Conservation (phyloP, 805 yeast genomes). For the Kodamaea kakaduensis region DNA sequence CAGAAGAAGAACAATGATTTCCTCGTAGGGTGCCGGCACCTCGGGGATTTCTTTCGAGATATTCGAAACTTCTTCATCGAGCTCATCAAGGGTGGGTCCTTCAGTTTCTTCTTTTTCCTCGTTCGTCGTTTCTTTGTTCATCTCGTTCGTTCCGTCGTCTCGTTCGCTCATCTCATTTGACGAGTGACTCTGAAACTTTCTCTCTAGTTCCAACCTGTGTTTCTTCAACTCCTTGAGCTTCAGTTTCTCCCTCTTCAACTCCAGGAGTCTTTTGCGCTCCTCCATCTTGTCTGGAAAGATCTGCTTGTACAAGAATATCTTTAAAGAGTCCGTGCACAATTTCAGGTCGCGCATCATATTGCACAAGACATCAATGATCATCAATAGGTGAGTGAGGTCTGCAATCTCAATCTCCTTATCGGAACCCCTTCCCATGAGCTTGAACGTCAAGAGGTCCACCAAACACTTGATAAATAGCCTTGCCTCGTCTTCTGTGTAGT, state of each 20-base stretch:
- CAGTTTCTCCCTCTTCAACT: slow-evolving; percentile 5
- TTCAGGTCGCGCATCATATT: slow-evolving; percentile 4
- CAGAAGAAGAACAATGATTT: slow-evolving; percentile 11
- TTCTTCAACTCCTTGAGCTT: slow-evolving; percentile 2
- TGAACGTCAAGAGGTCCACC: slow-evolving; percentile 8
- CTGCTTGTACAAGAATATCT: background rate
- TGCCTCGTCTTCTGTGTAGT: slow-evolving; percentile 1
- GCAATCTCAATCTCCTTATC: slow-evolving; percentile 9
- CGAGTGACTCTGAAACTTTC: too few species aligned
- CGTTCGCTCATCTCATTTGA: too few species aligned
- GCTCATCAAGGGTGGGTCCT: slow-evolving; percentile 5
- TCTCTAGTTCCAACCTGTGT: too few species aligned
- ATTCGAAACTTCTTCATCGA: slow-evolving; percentile 3
- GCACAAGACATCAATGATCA: slow-evolving; percentile 10
- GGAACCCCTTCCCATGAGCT: slow-evolving; percentile 2
- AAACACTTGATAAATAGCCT: slow-evolving; percentile 8
- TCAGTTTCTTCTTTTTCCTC: too few species aligned
- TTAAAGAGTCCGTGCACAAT: background rate
- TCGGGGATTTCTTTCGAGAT: too few species aligned
- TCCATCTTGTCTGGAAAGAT: background rate
- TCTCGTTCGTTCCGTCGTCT: too few species aligned
- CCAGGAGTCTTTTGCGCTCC: too few species aligned
- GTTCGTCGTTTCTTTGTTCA: too few species aligned
- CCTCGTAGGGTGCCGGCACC: slow-evolving; percentile 10
- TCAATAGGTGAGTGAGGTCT: slow-evolving; percentile 11